Conservation (phyloP, 345 rosid species). For the Salix suchowensis region DNA sequence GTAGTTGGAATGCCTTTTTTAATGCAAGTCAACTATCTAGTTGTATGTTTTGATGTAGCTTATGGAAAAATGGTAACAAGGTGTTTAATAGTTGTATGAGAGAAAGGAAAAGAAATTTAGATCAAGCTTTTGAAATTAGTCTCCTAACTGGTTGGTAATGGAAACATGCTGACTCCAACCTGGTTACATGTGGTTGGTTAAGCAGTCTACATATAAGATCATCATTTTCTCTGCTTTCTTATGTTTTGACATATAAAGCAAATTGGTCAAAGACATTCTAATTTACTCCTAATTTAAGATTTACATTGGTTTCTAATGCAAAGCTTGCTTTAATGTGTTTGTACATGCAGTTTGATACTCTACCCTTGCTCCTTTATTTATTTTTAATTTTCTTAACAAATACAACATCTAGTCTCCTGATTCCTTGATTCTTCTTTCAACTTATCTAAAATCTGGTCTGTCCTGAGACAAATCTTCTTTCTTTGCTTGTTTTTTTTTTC, state of each 20-base stretch:
- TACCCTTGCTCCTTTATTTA: background rate
- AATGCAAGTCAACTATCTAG: conserved; percentile 17
- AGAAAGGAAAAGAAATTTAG: conserved; percentile 4
- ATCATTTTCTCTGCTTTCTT: conserved; percentile 4
- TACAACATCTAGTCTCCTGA: background rate
- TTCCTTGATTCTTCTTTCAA: background rate
- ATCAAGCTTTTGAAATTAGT: background rate
- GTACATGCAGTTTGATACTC: background rate
- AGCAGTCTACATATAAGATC: background rate
- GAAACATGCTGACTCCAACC: conserved; percentile 4
- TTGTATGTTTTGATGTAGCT: background rate
- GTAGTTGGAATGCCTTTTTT: conserved; percentile 19
- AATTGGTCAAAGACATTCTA: conserved; percentile 5
- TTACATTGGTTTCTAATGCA: background rate
- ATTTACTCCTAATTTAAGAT: background rate
- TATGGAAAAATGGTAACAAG: background rate
- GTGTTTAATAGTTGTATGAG: background rate
- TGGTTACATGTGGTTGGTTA: conserved; percentile 6
- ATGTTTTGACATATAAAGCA: background rate
- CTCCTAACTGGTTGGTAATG: background rate
- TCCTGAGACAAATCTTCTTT: background rate
- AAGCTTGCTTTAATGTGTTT: background rate
- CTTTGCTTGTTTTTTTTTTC: background rate
- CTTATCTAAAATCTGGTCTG: background rate
- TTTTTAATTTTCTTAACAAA: background rate